Evolutionary conservation across 345 rosid species (phyloP).

Genomic region (Syzygium grande): DNA sequence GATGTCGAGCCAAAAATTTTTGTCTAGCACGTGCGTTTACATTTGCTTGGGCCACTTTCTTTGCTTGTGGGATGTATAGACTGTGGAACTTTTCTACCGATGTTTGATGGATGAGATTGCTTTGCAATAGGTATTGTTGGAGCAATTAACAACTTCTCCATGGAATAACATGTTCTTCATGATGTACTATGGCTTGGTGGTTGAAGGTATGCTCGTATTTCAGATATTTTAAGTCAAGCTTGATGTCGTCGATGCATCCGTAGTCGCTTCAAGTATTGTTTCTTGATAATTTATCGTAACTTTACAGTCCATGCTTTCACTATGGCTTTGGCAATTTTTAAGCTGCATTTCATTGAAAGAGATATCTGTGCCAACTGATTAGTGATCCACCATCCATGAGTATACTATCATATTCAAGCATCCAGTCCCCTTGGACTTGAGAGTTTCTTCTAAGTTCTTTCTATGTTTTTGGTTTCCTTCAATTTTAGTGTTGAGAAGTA

Average conservation of each 20-base stretch:
- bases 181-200: conserved; percentile 81
- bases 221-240: neutral
- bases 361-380: neutral
- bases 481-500: neutral
- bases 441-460: neutral
- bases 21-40: neutral
- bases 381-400: neutral
- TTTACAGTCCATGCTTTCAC: neutral
- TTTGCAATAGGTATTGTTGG: conserved; percentile 61
- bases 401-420: neutral
- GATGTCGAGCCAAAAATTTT: neutral
- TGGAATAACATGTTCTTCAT: conserved; percentile 88
- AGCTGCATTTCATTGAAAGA: neutral
- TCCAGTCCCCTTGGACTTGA: neutral
- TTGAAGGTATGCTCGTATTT: conserved; percentile 51
- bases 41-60: neutral
- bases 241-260: neutral
- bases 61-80: neutral
- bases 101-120: neutral
- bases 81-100: neutral
- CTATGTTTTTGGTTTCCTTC: neutral
- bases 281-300: neutral
- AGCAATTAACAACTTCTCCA: conserved; percentile 74
- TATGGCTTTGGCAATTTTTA: neutral
- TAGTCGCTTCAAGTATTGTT: neutral